Base-by-base conservation (phyloP, 345 rosid genomes). In the Corchorus olitorius region DNA sequence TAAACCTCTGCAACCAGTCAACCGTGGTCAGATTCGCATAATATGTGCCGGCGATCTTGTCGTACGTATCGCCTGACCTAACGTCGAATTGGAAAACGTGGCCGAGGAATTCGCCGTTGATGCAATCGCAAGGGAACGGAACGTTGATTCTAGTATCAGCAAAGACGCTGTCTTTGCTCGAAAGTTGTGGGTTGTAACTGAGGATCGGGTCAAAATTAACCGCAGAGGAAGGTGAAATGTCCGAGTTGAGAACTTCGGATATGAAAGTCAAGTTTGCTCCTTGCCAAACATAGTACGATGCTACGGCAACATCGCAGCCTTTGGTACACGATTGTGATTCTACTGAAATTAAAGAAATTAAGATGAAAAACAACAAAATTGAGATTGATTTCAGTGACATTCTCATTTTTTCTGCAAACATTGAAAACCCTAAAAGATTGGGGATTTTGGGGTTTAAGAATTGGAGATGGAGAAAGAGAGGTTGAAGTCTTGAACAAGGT, bases 121-220 rank as follows among this genome's bases (percentile, higher is more conserved):
- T 65, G 84, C 96, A 91, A 19, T 65, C 88, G 78, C 96, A 91
- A 8, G 85, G 79, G 82, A 88, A 91, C 27, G 96, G 96, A 74
- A 91, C 14, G 75, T 75, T 77, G 79, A 91, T 52, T 39, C 92
- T 83, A 2, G 13, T 60, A 10, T 0, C 68, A 27, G 64, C 0
- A 0, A 0, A 11, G 76, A 89, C 17, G 55, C 43, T 75, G 80
- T 91, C 88, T 73, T 79, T 75, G 87, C 70, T 88, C 0, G 78
- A 0, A 46, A 91, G 1, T 56, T 12, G 72, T 22, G 48, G 66
- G 66, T 84, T 88, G 86, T 85, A 85, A 49, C 43, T 34, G 7
- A 79, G 76, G 74, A 83, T 70, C 12, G 73, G 13, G 6, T 69
- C 72, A 27, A 86, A 69, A 16, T 22, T 72, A 13, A 8, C 0